Conservation (phyloP, 1,284 basidiomycete species). For the Inonotus obliquus region DNA sequence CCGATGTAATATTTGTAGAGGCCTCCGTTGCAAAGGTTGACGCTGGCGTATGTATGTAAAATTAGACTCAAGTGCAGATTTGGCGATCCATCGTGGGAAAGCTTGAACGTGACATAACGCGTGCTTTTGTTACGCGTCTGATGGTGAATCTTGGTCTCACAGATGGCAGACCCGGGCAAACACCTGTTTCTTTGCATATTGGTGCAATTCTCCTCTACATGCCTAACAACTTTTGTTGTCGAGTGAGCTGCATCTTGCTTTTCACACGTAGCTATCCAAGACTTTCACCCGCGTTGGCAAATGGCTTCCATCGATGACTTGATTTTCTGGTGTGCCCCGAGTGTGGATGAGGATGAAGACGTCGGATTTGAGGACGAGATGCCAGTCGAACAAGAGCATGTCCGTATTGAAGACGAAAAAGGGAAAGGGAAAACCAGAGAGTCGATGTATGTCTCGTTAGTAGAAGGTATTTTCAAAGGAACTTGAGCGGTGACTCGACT, state of each 20-base stretch:
- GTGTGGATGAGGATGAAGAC: conserved; percentile 11
- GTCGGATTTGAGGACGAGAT: conserved; percentile 16
- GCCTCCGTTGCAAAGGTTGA: neutral
- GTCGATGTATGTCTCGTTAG: conserved; percentile 52
- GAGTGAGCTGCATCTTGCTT: too few relatives aligned
- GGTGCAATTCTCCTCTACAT: too few relatives aligned
- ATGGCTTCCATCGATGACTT: conserved; percentile 11
- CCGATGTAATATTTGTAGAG: neutral
- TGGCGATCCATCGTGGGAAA: neutral
- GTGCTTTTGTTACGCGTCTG: neutral
- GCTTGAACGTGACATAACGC: conserved; percentile 1
- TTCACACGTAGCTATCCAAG: too few relatives aligned
- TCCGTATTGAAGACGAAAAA: neutral
- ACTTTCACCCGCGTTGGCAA: neutral
- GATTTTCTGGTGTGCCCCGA: conserved; percentile 18
- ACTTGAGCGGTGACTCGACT: conserved; percentile 5
- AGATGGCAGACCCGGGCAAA: too few relatives aligned
- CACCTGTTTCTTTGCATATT: too few relatives aligned
- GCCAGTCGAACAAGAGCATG: neutral
- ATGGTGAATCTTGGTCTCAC: neutral
- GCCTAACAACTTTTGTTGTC: too few relatives aligned
- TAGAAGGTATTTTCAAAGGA: conserved; percentile 36
- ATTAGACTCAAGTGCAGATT: neutral
- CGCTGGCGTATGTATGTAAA: neutral
- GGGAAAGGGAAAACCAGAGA: conserved; percentile 20